phyloP scores from a whole-genome alignment of 495 filamentous ascomycete species.

The Diplogelasinospora grovesii region DNA sequence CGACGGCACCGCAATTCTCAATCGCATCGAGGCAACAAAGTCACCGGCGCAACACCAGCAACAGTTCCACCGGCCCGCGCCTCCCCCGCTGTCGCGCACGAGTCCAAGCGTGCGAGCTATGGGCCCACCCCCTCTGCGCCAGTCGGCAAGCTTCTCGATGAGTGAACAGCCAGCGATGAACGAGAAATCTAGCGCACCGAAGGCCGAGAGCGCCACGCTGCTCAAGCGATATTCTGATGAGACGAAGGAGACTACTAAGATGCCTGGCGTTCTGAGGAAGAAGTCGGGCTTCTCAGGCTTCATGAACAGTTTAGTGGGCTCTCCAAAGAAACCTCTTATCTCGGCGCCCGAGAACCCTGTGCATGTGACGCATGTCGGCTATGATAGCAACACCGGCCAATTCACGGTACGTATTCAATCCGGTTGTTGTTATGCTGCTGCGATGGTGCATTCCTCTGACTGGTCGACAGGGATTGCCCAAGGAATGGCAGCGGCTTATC shows the following conservation, averaged over 20 bases:
- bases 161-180: constrained; percentile 41
- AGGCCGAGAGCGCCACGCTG: constrained; percentile 53
- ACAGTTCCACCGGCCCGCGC: constrained; percentile 26
- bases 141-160: constrained; percentile 72
- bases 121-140: constrained; percentile 57
- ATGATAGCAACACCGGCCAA: constrained; percentile 92
- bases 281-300: constrained; percentile 94
- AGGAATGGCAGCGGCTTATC: constrained; percentile 94
- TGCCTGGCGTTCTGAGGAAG: constrained; percentile 60
- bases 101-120: constrained; percentile 49
- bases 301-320: constrained; percentile 86
- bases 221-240: constrained; percentile 87
- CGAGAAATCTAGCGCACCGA: constrained; percentile 42
- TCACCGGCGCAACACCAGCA: constrained; percentile 29
- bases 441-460: constrained; percentile 16
- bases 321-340: constrained; percentile 83
- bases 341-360: constrained; percentile 95
- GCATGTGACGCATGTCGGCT: constrained; percentile 95
- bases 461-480: constrained; percentile 69
- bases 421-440: background rate
- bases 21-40: constrained; percentile 58
- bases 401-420: constrained; percentile 70
- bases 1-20: constrained; percentile 63
- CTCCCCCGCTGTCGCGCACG: constrained; percentile 47
- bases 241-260: constrained; percentile 49